Evolutionary conservation across 2,329 filamentous ascomycete genomes (phyloP), one percentile per base, ranked within the genome.

Genomic region (Cladosporium halotolerans): DNA sequence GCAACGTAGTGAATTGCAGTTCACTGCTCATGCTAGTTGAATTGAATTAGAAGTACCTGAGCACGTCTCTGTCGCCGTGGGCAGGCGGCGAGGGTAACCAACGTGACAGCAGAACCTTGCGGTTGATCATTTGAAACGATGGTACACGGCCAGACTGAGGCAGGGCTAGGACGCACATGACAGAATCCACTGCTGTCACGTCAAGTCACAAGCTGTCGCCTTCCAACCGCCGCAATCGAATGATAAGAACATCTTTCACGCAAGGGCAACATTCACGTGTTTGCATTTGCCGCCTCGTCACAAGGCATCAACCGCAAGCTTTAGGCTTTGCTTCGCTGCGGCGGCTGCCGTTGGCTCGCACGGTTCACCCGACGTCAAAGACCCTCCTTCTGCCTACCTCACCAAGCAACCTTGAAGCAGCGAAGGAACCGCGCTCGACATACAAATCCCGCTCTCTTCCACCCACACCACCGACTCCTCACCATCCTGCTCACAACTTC

Each of bases 401-500:
- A 39, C n/a, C 36, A 9, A 39, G 13, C 36, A 14, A 9, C 36
- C 8, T 14, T 39, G n/a, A 39, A 39, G 36, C 36, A n/a, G 16
- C n/a, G 11, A 39, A 39, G 36, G 34, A 39, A 14, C 8, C 36
- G 11, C n/a, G 36, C 36, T 14, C 36, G 34, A n/a, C 11, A 14
- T 39, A 39, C 36, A 39, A 39, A 14, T 14, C 36, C 36, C 36
- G n/a, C 36, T 39, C 36, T 45, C 49, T 31, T 38, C 23, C 45
- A 33, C 40, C 41, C 39, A 55, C 47, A 45, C 52, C 33, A 49
- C 28, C 38, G 33, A 42, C 41, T 38, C 50, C 38, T 49, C 19
- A 39, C 34, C 57, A 44, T 4, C 53, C 39, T 46, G 41, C 40
- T 53, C 38, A 45, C 19, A 41, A 52, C 47, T 33, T 39, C 45